Base-by-base conservation (phyloP, 257 asterid species). In the Mentha longifolia region DNA sequence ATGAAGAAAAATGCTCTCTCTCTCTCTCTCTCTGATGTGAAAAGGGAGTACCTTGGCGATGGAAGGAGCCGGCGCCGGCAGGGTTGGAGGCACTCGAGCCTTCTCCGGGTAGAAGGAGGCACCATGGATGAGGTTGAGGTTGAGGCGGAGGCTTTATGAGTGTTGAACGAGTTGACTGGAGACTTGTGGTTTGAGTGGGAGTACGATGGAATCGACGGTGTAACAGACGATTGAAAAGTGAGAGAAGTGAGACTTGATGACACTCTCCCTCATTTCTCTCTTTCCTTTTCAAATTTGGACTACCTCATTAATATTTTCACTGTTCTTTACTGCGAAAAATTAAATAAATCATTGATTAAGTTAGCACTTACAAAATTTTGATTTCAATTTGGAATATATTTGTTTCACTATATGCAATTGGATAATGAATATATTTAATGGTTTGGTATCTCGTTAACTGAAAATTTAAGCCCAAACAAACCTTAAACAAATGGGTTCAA, bases 61-160 rank as follows among this genome's bases (percentile, higher is more conserved):
- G 5, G 93, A 82, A 76, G 94, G 94, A 67, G 79, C 19, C 14
- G 97, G 91, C 22, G 84, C 11, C 52, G 46, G 82, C 12, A 77
- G 55, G 28, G 96, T 83, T 3, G 92, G 85, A 2, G 98, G 97
- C 19, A 80, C 88, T 75, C 97, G 81, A 82, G 98, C 91, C 69
- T 82, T 80, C 75, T 89, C 97, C 8, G 92, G 87, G 61, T 67
- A 68, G 83, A 85, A 83, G 47, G 88, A 74, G 57, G 85, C 76
- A 4, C 80, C 98, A 91, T 93, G 65, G 95, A 72, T 70, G 92
- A 83, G n/a, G n/a, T n/a, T n/a, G 67, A 73, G 8, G n/a, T n/a
- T 17, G 87, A 78, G 43, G 79, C 77, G 14, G 84, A 68, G 0
- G 81, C 77, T 13, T 63, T 42, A 78, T 19, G 49, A 75, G 56